Conservation (phyloP, 768 basidiomycete genomes). For the Termitomyces titanicus region DNA sequence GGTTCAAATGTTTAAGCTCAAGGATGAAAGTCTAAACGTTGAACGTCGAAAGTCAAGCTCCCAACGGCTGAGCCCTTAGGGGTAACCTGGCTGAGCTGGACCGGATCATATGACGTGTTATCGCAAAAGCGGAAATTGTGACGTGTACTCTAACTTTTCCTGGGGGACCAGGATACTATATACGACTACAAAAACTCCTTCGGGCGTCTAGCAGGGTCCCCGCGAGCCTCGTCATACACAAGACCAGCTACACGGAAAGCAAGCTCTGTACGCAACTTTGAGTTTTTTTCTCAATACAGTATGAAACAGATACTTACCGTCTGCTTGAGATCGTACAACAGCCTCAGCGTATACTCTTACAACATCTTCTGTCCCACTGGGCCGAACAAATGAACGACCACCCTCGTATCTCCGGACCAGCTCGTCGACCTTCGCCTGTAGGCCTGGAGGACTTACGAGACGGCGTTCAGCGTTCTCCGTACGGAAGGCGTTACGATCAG, state of each 20-base stretch:
- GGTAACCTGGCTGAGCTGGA: too few species aligned
- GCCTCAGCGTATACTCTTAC: slow-evolving; percentile 98
- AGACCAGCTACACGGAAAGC: slow-evolving; percentile 83
- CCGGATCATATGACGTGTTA: too few species aligned
- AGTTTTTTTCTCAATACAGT: background rate
- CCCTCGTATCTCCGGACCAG: slow-evolving; percentile 73
- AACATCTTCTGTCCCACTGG: slow-evolving; percentile 97
- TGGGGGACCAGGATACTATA: too few species aligned
- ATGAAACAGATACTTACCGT: slow-evolving; percentile 48
- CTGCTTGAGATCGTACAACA: slow-evolving; percentile 63
- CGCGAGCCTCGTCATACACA: slow-evolving; percentile 80
- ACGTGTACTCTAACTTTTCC: background rate
- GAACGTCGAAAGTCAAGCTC: background rate
- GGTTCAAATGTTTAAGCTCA: background rate
- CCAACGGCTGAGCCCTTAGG: too few species aligned
- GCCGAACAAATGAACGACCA: slow-evolving; percentile 91
- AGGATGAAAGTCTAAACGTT: too few species aligned
- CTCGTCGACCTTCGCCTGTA: slow-evolving; percentile 82
- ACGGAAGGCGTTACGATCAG: slow-evolving; percentile 77
- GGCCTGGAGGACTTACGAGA: slow-evolving; percentile 71
- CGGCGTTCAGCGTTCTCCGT: slow-evolving; percentile 93
- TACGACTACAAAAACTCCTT: slow-evolving; percentile 64
- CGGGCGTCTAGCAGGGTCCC: slow-evolving; percentile 74
- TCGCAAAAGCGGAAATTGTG: too few species aligned
- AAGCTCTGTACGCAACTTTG: slow-evolving; percentile 50